These are phyloP conservation scores for Arachnomyces sp. DNA, from an alignment of 2,329 filamentous ascomycete genomes.

Conservation along the genomic window DNA sequence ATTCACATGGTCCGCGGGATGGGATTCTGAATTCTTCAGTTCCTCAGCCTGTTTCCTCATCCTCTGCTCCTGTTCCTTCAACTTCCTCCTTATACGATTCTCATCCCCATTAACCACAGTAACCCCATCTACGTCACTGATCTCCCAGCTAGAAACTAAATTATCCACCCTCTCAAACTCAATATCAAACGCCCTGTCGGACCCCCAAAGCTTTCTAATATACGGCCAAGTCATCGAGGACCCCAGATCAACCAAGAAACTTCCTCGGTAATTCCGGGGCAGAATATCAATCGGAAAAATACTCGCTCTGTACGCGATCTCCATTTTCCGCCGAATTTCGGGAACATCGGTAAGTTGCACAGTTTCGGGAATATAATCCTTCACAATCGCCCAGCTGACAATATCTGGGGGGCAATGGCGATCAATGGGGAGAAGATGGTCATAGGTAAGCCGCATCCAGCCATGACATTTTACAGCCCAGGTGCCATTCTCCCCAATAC, in stretches of 20 bases:
- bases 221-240: conserved; percentile 7
- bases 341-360: conserved; percentile 6
- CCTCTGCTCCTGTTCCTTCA: too few species aligned
- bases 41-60: too few species aligned
- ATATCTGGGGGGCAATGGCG: not conserved
- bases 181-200: too few species aligned
- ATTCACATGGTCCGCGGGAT: too few species aligned
- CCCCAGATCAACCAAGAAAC: conserved; percentile 9
- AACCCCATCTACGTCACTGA: too few species aligned
- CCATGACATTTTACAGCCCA: conserved; percentile 12
- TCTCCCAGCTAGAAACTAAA: too few species aligned
- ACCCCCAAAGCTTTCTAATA: not conserved
- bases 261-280: conserved; percentile 10
- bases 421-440: conserved; percentile 2
- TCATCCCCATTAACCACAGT: too few species aligned
- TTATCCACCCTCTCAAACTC: too few species aligned
- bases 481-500: conserved; percentile 9
- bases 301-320: conserved; percentile 8
- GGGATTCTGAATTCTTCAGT: too few species aligned
- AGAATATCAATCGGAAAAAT: conserved; percentile 6
- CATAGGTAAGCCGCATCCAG: conserved; percentile 10
- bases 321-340: conserved; percentile 9
- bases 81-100: too few species aligned
- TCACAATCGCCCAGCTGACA: conserved; percentile 10
- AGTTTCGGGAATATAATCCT: conserved; percentile 6